Base-by-base conservation (phyloP, 345 rosid species). In the Populus tremula region DNA sequence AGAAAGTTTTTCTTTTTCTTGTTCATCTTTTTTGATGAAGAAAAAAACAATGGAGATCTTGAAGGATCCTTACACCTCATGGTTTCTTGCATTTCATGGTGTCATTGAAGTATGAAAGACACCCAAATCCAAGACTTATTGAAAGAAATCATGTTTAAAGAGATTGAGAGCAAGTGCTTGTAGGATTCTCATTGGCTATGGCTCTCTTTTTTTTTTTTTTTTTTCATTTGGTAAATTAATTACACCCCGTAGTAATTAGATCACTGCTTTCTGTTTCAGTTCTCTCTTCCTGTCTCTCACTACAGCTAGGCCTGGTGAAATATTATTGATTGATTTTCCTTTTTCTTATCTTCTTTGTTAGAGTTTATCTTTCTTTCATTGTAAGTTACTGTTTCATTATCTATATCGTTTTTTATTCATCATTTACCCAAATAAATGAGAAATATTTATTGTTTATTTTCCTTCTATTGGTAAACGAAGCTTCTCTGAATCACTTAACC, bases 381-480 rank as follows among this genome's bases (percentile, higher is more conserved):
- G n/a, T 23, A 59, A 59, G 64, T 23, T 59, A 59, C 64, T n/a
- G 64, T 59, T 59, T 59, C 29, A 59, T 59, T 59, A 23, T 59
- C 64, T 23, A 9, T 59, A 23, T 59, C 16, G 64, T 59, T 59
- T 59, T 59, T 59, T 27, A 59, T 25, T 59, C 64, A 59, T 23
- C 29, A 59, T n/a, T 25, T 59, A 6, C n/a, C 10, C 7, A 21
- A 6, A 59, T 47, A 14, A 47, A 47, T 47, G 53, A 47, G 1
- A 47, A 47, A 47, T 47, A 47, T 47, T 54, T 59, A n/a, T 68
- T 35, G 39, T 39, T 68, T n/a, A 21, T 12, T 64, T 68, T 68
- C 71, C 7, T n/a, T 68, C 8, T 70, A 12, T 78, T 59, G 35
- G 67, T 72, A 73, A 70, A 41, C 31, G 75, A 77, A 70, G 63